Base-by-base conservation (phyloP, 805 yeast species). In the Candida hispaniensis region DNA sequence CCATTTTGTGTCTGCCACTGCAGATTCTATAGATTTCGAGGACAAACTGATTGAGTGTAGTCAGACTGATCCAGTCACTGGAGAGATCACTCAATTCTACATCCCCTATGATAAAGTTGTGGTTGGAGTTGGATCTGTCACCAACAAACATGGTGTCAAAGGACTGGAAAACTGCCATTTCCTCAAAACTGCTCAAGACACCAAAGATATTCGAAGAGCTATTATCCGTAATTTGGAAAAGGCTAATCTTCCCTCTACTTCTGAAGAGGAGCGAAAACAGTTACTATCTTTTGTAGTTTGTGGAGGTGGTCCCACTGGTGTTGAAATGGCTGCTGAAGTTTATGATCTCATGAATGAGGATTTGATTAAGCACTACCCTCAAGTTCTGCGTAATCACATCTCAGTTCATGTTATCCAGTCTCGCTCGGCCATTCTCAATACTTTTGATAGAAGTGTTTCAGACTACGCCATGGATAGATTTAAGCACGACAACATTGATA, bases 231-330 rank as follows among this genome's bases (percentile, higher is more conserved):
- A 71, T 41, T 56, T 75, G 38, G 83, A 75, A 49, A 58, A 54
- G 39, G 81, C 83, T 2, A 67, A 78, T 44, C 56, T 75, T 44
- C 81, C 81, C 36, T 69, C 79, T 0, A 72, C 79, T 0, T 42
- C 73, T 1, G 76, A 71, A 43, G 76, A 65, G 27, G 79, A 75
- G 48, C 67, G 81, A 44, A 71, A 70, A 47, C 66, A 64, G 40
- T 52, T 75, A 41, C 59, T 75, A 29, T 67, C 75, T 34, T 74
- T 75, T 52, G 79, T 74, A 9, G 68, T 75, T 19, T 74, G 80
- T 52, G 82, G 82, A 42, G 82, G 81, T 41, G 82, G 82, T 26
- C 80, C 82, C 38, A 75, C 82, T 1, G 82, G 82, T 46, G 79
- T 73, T 20, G 82, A 75, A 50, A 67, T 75, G 47, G 82, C 83